Percentiles rank a stretch among this genome's conserved stretches.
phyloP scores from a whole-genome alignment of 768 basidiomycete genomes.

The Lentinula raphanica region DNA sequence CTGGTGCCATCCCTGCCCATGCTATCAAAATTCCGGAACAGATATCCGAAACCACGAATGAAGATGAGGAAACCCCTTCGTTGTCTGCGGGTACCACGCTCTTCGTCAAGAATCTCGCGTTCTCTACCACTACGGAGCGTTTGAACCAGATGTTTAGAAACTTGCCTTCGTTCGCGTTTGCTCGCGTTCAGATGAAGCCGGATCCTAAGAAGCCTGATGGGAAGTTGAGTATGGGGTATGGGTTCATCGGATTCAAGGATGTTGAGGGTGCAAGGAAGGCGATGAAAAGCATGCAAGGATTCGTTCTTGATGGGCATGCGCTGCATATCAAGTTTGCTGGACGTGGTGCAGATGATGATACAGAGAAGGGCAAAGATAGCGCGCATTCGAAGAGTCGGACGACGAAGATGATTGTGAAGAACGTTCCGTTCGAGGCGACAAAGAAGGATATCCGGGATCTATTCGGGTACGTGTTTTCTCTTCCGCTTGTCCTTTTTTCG shows the following conservation, averaged over 20 bases:
- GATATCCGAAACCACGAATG: slow-evolving; percentile 22
- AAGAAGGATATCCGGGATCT: slow-evolving; percentile 88
- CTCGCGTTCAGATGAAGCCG: slow-evolving; percentile 86
- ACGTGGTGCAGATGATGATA: slow-evolving; percentile 24
- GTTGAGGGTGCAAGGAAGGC: slow-evolving; percentile 69
- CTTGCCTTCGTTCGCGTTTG: slow-evolving; percentile 78
- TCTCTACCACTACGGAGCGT: slow-evolving; percentile 77
- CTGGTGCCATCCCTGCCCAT: slow-evolving; percentile 10
- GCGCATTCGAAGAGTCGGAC: slow-evolving; percentile 52
- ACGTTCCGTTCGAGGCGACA: slow-evolving; percentile 93
- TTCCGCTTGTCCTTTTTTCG: not conserved
- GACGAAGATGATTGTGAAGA: slow-evolving; percentile 97
- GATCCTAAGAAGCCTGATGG: slow-evolving; percentile 69
- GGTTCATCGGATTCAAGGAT: slow-evolving; percentile 88
- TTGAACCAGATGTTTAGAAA: slow-evolving; percentile 65
- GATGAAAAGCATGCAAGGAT: slow-evolving; percentile 71
- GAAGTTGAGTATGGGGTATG: slow-evolving; percentile 90
- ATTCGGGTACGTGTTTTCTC: slow-evolving; percentile 73
- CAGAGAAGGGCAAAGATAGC: slow-evolving; percentile 24
- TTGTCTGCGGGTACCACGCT: slow-evolving; percentile 74
- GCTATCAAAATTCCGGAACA: slow-evolving; percentile 44
- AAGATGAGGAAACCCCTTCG: slow-evolving; percentile 34
- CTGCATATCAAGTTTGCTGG: slow-evolving; percentile 84
- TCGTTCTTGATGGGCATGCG: slow-evolving; percentile 82
- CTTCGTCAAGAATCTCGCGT: slow-evolving; percentile 94